phyloP scores from a whole-genome alignment of 2,329 filamentous ascomycete genomes.

The Fusarium temperatum region DNA sequence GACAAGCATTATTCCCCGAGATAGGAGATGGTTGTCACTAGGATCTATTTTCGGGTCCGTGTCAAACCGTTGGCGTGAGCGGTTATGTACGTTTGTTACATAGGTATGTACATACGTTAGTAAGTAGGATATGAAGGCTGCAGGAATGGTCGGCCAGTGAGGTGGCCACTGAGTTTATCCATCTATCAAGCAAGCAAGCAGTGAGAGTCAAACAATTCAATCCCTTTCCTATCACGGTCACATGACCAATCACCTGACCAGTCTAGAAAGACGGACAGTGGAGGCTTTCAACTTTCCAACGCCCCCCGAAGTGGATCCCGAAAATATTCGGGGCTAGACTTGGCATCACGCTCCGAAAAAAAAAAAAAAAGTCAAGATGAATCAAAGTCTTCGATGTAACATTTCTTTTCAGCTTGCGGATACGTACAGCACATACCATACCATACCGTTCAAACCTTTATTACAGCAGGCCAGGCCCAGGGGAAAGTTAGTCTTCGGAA shows the following conservation, averaged over 20 bases:
- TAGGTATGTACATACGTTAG: background rate
- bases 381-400: constrained; percentile 35
- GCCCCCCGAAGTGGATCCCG: constrained; percentile 26
- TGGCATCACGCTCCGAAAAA: constrained; percentile 14
- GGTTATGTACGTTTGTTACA: constrained; percentile 26
- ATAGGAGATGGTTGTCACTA: constrained; percentile 20
- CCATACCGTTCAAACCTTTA: constrained; percentile 2
- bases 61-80: constrained; percentile 29
- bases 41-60: constrained; percentile 29
- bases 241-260: constrained; percentile 21
- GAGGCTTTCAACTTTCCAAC: background rate
- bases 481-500: background rate
- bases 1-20: background rate
- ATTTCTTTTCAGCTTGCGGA: constrained; percentile 41
- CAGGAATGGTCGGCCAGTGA: background rate
- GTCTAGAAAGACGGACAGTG: background rate
- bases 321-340: constrained; percentile 36
- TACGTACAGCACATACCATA: background rate
- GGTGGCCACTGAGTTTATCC: background rate
- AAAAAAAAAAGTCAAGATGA: constrained; percentile 22
- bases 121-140: constrained; percentile 1
- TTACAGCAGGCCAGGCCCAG: background rate
- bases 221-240: background rate
- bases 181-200: background rate
- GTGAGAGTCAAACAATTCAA: background rate